Evolutionary conservation across 768 basidiomycete genomes (phyloP).

Genomic region (Cyclocybe aegerita): DNA sequence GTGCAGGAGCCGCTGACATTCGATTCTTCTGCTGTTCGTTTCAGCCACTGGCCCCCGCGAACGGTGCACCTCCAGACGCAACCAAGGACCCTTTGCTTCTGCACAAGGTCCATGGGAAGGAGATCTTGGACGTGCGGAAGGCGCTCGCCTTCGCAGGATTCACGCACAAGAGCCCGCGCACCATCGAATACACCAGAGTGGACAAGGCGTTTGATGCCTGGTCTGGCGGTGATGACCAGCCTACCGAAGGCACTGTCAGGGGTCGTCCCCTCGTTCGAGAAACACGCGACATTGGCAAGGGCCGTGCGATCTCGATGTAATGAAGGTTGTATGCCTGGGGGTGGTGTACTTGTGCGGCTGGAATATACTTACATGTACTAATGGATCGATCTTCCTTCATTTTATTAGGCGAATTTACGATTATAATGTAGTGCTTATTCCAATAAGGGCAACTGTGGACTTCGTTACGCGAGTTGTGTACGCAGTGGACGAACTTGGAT

Average conservation of each 20-base stretch:
- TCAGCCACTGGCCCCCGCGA: conserved; percentile 88
- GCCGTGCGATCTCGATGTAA: conserved; percentile 85
- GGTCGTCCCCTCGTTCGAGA: conserved; percentile 67
- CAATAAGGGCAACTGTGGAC: too few species aligned
- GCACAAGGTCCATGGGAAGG: conserved; percentile 81
- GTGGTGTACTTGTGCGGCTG: conserved; percentile 8
- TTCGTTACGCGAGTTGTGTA: too few species aligned
- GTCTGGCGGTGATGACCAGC: conserved; percentile 39
- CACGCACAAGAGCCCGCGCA: conserved; percentile 86
- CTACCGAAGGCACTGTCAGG: conserved; percentile 48
- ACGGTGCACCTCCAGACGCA: conserved; percentile 78
- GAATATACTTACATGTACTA: conserved; percentile 8
- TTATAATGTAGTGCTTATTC: background rate
- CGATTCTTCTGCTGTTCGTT: conserved; percentile 23
- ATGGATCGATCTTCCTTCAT: conserved; percentile 17
- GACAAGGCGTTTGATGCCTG: conserved; percentile 69
- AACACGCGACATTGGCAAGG: conserved; percentile 61
- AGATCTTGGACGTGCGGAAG: conserved; percentile 89
- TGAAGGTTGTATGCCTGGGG: conserved; percentile 13
- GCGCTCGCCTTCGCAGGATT: conserved; percentile 89
- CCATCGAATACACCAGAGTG: conserved; percentile 72
- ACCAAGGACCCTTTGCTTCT: conserved; percentile 89
- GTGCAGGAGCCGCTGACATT: conserved; percentile 23
- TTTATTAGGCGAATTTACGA: background rate
- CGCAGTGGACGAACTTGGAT: too few species aligned